These are phyloP conservation scores for Paxillus ammoniavirescens DNA, from an alignment of 768 basidiomycete genomes.

Conservation along the genomic window DNA sequence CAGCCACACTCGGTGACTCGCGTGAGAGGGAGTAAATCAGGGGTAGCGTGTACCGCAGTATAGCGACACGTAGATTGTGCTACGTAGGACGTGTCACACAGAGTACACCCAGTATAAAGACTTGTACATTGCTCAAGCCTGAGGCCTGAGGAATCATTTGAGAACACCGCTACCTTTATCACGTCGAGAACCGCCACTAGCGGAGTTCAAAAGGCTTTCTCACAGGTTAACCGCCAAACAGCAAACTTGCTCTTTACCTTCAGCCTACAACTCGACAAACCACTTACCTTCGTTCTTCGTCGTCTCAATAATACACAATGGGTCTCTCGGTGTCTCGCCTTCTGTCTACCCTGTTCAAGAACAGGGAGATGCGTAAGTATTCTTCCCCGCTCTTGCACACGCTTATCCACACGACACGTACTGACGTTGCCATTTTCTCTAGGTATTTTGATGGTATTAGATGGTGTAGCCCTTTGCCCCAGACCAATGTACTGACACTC, in stretches of 20 bases:
- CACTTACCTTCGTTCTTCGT: constrained; percentile 28
- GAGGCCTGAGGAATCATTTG: neutral
- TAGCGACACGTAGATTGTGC: constrained; percentile 16
- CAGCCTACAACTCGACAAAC: constrained; percentile 27
- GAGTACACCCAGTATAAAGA: neutral
- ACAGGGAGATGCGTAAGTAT: constrained; percentile 98
- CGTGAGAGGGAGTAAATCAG: neutral
- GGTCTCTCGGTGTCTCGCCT: constrained; percentile 76
- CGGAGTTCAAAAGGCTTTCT: constrained; percentile 35
- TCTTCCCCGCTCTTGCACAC: constrained; percentile 16
- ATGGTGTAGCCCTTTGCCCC: constrained; percentile 18
- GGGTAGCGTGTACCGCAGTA: constrained; percentile 1
- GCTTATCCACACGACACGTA: constrained; percentile 19
- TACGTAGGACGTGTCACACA: constrained; percentile 11
- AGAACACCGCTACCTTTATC: neutral
- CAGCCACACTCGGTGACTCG: neutral
- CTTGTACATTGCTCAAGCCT: neutral
- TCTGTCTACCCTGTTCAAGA: constrained; percentile 87
- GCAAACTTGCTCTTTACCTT: constrained; percentile 34
- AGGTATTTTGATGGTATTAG: constrained; percentile 94
- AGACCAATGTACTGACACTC: constrained; percentile 9
- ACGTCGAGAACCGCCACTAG: constrained; percentile 17
- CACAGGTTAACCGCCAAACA: constrained; percentile 30
- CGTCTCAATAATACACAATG: constrained; percentile 49
- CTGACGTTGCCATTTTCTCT: constrained; percentile 28